phyloP scores from a whole-genome alignment of 202 grass and related monocot genomes.

The Cymbopogon flexuosus region DNA sequence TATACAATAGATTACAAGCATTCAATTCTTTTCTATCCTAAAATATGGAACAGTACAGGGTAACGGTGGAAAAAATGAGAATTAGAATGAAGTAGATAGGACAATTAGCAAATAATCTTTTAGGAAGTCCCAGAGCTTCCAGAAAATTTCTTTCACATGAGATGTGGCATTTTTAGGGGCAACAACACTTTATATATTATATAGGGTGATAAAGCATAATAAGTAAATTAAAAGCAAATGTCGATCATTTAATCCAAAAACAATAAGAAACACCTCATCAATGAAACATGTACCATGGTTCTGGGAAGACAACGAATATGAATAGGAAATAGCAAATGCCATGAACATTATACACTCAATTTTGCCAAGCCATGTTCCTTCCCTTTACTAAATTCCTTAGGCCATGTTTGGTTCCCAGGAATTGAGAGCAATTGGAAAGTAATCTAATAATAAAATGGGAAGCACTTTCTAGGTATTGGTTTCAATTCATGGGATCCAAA shows the following conservation, averaged over 20 bases:
- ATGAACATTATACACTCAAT: neutral
- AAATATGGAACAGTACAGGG: conserved; percentile 4
- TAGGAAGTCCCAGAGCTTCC: neutral
- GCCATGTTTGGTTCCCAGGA: neutral
- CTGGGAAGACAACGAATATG: neutral
- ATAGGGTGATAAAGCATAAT: neutral
- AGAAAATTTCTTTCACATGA: conserved; percentile 11
- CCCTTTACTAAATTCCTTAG: neutral
- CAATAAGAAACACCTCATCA: neutral
- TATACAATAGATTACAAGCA: neutral
- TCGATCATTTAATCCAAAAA: neutral
- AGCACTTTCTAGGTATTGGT: neutral
- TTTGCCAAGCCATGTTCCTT: neutral
- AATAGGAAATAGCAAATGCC: neutral
- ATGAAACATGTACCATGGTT: neutral
- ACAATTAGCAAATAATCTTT: neutral
- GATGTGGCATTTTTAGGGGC: neutral
- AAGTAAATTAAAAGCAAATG: neutral
- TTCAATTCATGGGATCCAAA: neutral
- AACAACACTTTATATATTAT: conserved; percentile 1
- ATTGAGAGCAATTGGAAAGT: neutral
- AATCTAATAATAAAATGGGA: neutral
- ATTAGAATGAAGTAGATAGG: conserved; percentile 4
- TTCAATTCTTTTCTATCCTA: conserved; percentile 4
- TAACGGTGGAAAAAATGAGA: conserved; percentile 14